Evolutionary conservation across 2,329 filamentous ascomycete genomes (phyloP).

Genomic region (Epichloe gansuensis): DNA sequence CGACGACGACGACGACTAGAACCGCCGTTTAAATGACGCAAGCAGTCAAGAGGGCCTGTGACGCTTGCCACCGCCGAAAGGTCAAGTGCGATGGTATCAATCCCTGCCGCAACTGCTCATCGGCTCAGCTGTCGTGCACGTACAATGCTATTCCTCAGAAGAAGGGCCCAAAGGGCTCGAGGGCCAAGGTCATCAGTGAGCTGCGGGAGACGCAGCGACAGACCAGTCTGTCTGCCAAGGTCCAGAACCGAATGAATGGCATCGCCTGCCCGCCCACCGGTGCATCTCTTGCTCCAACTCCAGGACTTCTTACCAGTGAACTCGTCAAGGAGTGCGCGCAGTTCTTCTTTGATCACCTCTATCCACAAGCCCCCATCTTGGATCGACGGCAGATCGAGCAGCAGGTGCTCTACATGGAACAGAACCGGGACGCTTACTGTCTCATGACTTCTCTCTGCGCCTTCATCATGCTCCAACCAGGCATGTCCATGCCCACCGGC

Average conservation of each 20-base stretch:
- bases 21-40: constrained; percentile 29
- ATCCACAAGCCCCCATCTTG: constrained; percentile 50
- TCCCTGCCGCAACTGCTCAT: constrained; percentile 59
- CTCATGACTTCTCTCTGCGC: constrained; percentile 52
- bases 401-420: constrained; percentile 47
- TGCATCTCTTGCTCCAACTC: constrained; percentile 39
- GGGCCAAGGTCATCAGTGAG: constrained; percentile 66
- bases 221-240: constrained; percentile 49
- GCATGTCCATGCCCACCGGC: constrained; percentile 46
- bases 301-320: constrained; percentile 47
- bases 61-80: constrained; percentile 63
- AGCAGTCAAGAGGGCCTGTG: constrained; percentile 52
- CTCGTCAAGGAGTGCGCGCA: constrained; percentile 54
- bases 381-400: constrained; percentile 46
- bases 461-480: constrained; percentile 58
- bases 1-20: background rate
- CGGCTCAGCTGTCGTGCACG: constrained; percentile 55
- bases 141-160: constrained; percentile 67
- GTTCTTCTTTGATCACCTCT: constrained; percentile 59
- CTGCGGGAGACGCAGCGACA: constrained; percentile 57
- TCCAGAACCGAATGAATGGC: constrained; percentile 48
- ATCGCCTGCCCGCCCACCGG: constrained; percentile 35
- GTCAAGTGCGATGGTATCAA: constrained; percentile 62
- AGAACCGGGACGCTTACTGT: constrained; percentile 51
- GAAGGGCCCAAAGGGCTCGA: constrained; percentile 63